Evolutionary conservation across 208 protist species (phyloP).

Genomic region (Entamoeba invadens): DNA sequence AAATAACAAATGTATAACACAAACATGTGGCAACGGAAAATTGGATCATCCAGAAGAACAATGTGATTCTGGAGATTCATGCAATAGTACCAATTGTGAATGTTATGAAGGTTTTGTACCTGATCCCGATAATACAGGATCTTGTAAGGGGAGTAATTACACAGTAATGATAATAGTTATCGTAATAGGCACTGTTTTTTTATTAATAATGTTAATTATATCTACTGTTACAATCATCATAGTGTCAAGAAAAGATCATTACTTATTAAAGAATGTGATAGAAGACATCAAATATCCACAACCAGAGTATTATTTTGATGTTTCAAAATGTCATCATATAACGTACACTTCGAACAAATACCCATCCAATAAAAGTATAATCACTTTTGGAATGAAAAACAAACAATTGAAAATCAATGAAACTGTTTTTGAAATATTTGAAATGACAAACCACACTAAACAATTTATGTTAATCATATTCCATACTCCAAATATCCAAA

Average conservation of each 20-base stretch:
- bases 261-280: too few relatives aligned
- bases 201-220: too few relatives aligned
- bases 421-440: background rate
- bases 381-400: background rate
- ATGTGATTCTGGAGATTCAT: background rate
- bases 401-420: background rate
- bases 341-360: too few relatives aligned
- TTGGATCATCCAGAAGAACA: background rate
- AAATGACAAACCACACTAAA: background rate
- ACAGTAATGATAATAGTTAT: too few relatives aligned
- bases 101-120: background rate
- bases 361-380: too few relatives aligned
- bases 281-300: too few relatives aligned
- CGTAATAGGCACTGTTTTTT: too few relatives aligned
- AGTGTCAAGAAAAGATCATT: too few relatives aligned
- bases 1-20: background rate
- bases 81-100: background rate
- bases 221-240: too few relatives aligned
- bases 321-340: too few relatives aligned
- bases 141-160: too few relatives aligned
- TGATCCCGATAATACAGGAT: background rate
- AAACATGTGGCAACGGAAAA: background rate
- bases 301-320: too few relatives aligned
- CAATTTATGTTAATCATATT: background rate
- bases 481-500: background rate